Percentiles rank a stretch among this genome's conserved stretches.
These are phyloP conservation scores for Lojkania enalia DNA, from an alignment of 2,329 filamentous ascomycete species.

Conservation along the genomic window DNA sequence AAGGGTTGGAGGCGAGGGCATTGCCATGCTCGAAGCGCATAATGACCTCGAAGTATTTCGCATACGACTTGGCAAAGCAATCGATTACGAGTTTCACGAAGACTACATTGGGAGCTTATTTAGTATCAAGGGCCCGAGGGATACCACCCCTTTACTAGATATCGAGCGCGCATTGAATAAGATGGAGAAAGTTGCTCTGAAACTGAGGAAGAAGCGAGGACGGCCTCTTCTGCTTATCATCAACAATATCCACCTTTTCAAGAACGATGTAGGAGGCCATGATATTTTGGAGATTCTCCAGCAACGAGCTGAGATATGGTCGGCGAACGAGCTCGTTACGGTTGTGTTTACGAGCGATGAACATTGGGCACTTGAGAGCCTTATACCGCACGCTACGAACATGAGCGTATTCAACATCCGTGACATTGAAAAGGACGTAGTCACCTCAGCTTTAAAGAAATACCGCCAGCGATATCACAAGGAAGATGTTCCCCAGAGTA, in stretches of 20 bases:
- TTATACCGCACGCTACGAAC: conserved; percentile 87
- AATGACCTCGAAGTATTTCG: conserved; percentile 93
- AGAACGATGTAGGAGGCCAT: conserved; percentile 86
- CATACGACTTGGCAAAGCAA: conserved; percentile 84
- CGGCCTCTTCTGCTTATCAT: conserved; percentile 84
- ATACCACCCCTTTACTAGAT: conserved; percentile 88
- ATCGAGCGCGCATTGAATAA: conserved; percentile 98
- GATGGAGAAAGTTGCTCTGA: conserved; percentile 88
- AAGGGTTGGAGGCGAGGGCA: conserved; percentile 82
- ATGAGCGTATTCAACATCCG: conserved; percentile 88
- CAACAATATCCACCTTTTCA: conserved; percentile 88
- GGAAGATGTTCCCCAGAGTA: conserved; percentile 58
- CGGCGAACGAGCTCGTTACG: conserved; percentile 84
- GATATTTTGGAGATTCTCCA: conserved; percentile 92
- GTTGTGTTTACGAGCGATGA: conserved; percentile 95
- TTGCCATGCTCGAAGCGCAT: conserved; percentile 95
- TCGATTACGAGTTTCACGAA: conserved; percentile 96
- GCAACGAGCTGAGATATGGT: conserved; percentile 95
- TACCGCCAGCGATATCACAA: conserved; percentile 76
- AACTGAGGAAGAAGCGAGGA: conserved; percentile 62
- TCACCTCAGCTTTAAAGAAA: conserved; percentile 71
- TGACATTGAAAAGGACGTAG: conserved; percentile 76
- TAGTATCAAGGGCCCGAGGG: conserved; percentile 86
- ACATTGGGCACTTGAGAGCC: conserved; percentile 94
- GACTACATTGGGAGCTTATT: conserved; percentile 97